Evolutionary conservation across 805 yeast species (phyloP), one percentile per base, ranked within the genome.

Genomic region (Kodamaea leandrae): DNA sequence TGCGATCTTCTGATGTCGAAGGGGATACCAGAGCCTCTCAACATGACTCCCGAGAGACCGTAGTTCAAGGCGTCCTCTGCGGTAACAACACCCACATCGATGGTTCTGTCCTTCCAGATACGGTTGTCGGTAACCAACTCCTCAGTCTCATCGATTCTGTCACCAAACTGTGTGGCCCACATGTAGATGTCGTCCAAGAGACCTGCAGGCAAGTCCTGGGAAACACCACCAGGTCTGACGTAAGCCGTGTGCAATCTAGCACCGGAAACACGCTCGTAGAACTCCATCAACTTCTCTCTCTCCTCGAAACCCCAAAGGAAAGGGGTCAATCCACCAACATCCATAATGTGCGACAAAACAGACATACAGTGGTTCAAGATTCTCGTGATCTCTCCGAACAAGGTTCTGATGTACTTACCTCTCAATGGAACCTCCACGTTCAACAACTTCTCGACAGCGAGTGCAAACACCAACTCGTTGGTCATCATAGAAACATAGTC

Each of bases 101-200:
- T 66, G 18, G 95, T 85, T 72, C 96, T 82, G 61, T 83, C 84
- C 68, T 82, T 83, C 96, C 96, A 87, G 64, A 87, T 87, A 69
- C 96, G 83, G 68, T 87, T 87, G 60, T 86, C 95, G 36, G 96
- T 86, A 50, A 83, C 75, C 68, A 87, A 76, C 67, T 87, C 96
- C 70, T 87, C 96, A 48, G 85, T 82, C 66, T 87, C 96, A 63
- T 87, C 96, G 51, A 87, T 68, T 71, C 96, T 80, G 70, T 87
- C 96, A 60, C 95, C 96, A 53, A 87, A 87, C 71, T 87, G 96
- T 17, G 96, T 87, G 42, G 95, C 95, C 96, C 96, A 87, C 91
- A 86, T 86, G 66, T 85, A 87, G 50, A 87, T 87, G 61, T 87
- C 96, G 64, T 87, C 96, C 54, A 87, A 76, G 57, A 87, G 63